Base-by-base conservation (phyloP, 2,329 filamentous ascomycete genomes). In the Zymoseptoria ardabiliae region DNA sequence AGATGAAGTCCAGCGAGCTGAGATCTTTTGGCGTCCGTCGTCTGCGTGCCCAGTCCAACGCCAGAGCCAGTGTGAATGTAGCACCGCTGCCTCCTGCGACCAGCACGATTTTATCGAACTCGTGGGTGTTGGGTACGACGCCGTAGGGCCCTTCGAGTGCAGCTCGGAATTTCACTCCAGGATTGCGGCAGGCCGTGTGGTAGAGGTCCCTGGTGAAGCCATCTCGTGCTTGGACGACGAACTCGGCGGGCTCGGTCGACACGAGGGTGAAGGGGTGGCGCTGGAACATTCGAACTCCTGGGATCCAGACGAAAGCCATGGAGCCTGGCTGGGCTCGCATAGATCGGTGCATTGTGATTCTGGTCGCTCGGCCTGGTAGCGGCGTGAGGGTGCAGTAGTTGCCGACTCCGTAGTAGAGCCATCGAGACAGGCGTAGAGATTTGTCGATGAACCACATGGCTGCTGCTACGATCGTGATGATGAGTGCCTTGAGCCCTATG, bases 31-130 rank as follows among this genome's bases (percentile, higher is more conserved):
- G 72, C 72, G 54, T 62, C 9, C n/a, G 75, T 65, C 51, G 50
- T 41, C 57, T 63, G 49, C 64, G 59, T 2, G 59, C 57, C 62
- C 76, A 74, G 2, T 84, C 71, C 21, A 85, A 72, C 54, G 84
- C 81, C 10, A 83, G 68, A 1, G 83, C 82, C 21, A 84, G 69
- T 0, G 79, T 82, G 62, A 83, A 85, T 0, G 82, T 82, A 17
- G 79, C 80, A 1, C 85, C 85, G 55, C 81, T 85, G 20, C 81
- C 82, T 11, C 83, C 84, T n/a, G 83, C 82, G 5, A 86, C 69
- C 1, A 87, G 70, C 1, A 86, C 71, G 2, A 85, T 75, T 63
- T 78, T 84, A 63, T 85, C 82, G 60, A 85, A 86, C 61, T 84
- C 81, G 41, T 78, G 75, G n/a, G 84, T 71, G 0, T 66, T 58